Percentiles rank a stretch among this genome's conserved stretches.
Evolutionary conservation across 1,139 yeast genomes (phyloP).

Genomic region (Yamadazyma taylorii): DNA sequence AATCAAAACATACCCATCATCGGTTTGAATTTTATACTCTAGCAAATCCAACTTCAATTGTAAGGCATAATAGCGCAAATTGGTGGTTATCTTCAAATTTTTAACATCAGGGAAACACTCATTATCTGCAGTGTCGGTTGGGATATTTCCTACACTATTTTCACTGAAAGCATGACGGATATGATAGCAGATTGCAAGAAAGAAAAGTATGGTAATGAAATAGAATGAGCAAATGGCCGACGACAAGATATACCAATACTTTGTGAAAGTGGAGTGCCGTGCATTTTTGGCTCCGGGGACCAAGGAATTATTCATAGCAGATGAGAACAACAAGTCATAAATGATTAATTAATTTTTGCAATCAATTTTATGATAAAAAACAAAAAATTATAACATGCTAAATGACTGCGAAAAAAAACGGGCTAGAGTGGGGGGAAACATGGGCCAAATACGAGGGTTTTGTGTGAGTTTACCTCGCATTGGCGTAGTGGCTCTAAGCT

Average conservation of each 20-base stretch:
- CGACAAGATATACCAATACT: constrained; percentile 22
- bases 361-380: no score
- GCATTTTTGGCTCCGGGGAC: constrained; percentile 21
- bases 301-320: constrained; percentile 10
- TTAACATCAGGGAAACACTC: constrained; percentile 32
- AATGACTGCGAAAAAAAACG: no score
- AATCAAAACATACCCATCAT: constrained; percentile 74
- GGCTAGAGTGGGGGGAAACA: no score
- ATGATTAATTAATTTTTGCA: no score
- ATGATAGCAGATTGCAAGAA: constrained; percentile 31
- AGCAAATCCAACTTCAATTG: constrained; percentile 60
- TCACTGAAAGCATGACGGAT: constrained; percentile 25
- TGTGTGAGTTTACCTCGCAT: constrained; percentile 4
- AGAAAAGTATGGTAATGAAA: constrained; percentile 26
- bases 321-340: no score
- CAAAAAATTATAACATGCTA: no score
- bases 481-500: constrained; percentile 36
- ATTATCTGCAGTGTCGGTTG: constrained; percentile 19
- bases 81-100: constrained; percentile 26
- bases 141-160: constrained; percentile 11
- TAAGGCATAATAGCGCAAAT: constrained; percentile 62
- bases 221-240: constrained; percentile 30
- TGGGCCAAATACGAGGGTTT: no score
- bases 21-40: constrained; percentile 61
- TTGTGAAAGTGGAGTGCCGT: constrained; percentile 19